These are phyloP conservation scores for Wickerhamiella parazyma DNA, from an alignment of 805 yeast species.

Conservation along the genomic window DNA sequence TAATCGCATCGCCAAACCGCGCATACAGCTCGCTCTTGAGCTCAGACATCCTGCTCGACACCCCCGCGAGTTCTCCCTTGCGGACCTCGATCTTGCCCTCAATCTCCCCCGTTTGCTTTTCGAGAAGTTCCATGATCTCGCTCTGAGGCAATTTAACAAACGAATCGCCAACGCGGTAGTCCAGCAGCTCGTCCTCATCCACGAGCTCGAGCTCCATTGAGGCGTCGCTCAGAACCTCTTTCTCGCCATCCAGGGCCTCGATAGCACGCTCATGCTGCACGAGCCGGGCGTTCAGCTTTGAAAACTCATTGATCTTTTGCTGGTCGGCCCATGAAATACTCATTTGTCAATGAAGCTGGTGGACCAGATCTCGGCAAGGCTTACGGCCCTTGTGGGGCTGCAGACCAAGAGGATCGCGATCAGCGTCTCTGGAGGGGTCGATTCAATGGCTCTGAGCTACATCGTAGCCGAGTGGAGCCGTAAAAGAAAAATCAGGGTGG, in stretches of 20 bases:
- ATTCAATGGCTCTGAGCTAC: conserved; percentile 56
- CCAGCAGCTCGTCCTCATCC: conserved; percentile 39
- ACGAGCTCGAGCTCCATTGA: conserved; percentile 72
- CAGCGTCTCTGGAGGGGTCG: conserved; percentile 73
- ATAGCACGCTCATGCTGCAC: conserved; percentile 43
- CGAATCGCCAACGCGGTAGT: conserved; percentile 65
- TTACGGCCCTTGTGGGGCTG: background rate
- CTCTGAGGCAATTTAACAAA: conserved; percentile 58
- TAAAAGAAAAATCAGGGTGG: conserved; percentile 22
- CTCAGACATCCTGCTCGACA: conserved; percentile 41
- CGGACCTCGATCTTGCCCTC: conserved; percentile 36
- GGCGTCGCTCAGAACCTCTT: conserved; percentile 80
- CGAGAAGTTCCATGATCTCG: conserved; percentile 56
- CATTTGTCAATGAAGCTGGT: background rate
- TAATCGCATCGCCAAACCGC: conserved; percentile 80
- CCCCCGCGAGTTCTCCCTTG: conserved; percentile 35
- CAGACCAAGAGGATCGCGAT: conserved; percentile 27
- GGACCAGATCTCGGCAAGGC: background rate
- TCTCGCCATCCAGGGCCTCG: conserved; percentile 43
- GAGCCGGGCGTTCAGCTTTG: conserved; percentile 62
- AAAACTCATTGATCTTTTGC: conserved; percentile 74
- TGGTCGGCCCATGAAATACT: conserved; percentile 65
- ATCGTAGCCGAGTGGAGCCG: conserved; percentile 31
- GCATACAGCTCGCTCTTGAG: conserved; percentile 70
- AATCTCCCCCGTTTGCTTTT: conserved; percentile 42